Evolutionary conservation across 163 green algal genomes (phyloP), one percentile per base, ranked within the genome.

Genomic region (Picocystis sp.): DNA sequence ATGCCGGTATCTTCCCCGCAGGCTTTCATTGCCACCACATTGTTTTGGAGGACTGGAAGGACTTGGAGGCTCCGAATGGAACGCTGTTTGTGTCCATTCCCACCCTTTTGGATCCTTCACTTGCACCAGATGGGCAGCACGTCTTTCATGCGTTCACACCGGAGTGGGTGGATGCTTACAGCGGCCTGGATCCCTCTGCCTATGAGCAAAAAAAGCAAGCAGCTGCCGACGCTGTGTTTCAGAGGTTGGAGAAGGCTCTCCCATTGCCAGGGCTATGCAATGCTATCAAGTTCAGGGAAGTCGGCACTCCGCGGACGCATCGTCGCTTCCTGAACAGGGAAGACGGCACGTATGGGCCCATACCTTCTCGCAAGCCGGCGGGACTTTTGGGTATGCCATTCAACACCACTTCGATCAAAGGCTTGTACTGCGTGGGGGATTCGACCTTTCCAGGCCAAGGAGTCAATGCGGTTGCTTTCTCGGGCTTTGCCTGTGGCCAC

Each of bases 391-490:
- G 68, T 57, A 96, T 97, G 87, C 87, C 87, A 13, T 86, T 97
- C 70, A 96, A 94, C 69, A 71, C 54, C 44, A 73, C 64, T 17
- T 54, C 59, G 21, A 23, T 60, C 43, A 48, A 64, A 23, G 78
- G 83, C 3, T 70, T 96, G 24, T 96, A 96, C 68, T 96, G 87
- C 63, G 86, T 93, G 3, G 87, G 87, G 1, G 87, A 96, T 73
- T 88, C 72, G 45, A 89, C 82, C 8, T 96, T 96, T 72, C 87
- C 87, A 0, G 87, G 87, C 0, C 73, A 95, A 61, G 87, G 86
- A 3, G 84, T 95, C n/a, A 94, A 93, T 58, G 88, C 87, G 44
- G 87, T 96, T 13, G 87, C 94, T 22, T 97, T 97, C 58, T 87
- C 71, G 14, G 87, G 84, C 49, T 93, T 97, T 74, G 86, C 84